Base-by-base conservation (phyloP, 1,284 basidiomycete species). In the Cronartium ribicola region DNA sequence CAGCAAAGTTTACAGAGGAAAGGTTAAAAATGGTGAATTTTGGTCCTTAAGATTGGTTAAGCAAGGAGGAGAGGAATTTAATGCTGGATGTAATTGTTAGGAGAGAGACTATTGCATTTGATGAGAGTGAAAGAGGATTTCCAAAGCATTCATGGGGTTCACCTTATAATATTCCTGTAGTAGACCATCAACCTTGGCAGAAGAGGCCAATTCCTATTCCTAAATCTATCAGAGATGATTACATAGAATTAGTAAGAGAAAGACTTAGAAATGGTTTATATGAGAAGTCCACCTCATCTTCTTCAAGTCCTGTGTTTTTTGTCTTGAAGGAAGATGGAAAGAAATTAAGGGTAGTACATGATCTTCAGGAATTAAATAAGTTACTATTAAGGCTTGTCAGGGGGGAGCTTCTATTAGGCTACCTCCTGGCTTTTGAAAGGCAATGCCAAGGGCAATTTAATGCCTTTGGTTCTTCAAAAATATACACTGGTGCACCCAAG, bases 301-400 rank as follows among this genome's bases (percentile, higher is more conserved):
- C 14, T 51, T 66, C 44, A 22, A 70, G 59, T 36, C 59, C 43
- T 36, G 67, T 70, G n/a, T 5, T 69, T 69, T 69, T 39, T 36
- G 41, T 55, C 14, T 4, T 5, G 36, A 14, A 69, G 48, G 41
- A 61, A 46, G 55, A 37, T 41, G 39, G 59, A 43, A n/a, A n/a
- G n/a, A 69, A 43, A 10, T 43, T 69, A 41, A 8, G 40, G 44
- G 43, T 61, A 43, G 55, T 69, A 11, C 57, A 68, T 44, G 40
- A 68, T 29, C 37, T 68, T 14, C 67, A 68, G 43, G 20, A 14
- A 40, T 13, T 68, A 10, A 68, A 68, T 37, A n/a, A 39, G 51
- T 68, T n/a, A 68, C 67, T 10, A 68, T 68, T 8, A 2, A 20
- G 51, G 55, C n/a, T n/a, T n/a, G n/a, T n/a, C n/a, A n/a, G n/a